These are phyloP conservation scores for Jatropha curcas DNA, from an alignment of 345 rosid species.

Conservation along the genomic window DNA sequence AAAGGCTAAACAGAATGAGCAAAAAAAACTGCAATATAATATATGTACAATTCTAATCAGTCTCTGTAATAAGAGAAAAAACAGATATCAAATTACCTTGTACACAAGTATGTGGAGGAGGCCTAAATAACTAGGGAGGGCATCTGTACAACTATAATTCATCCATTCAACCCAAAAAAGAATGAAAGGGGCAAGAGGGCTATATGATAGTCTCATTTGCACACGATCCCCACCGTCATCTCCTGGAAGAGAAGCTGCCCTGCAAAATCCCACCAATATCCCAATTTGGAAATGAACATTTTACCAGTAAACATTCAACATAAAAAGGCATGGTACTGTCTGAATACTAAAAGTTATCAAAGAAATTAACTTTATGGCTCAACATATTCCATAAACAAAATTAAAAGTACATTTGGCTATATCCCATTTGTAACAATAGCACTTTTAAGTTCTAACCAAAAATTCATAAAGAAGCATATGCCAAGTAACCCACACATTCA, in stretches of 20 bases:
- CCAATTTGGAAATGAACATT: not conserved
- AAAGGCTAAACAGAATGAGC: not conserved
- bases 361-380: not conserved
- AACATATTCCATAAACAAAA: not conserved
- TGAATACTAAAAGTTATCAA: not conserved
- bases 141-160: slow-evolving; percentile 64
- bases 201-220: slow-evolving; percentile 64
- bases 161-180: slow-evolving; percentile 67
- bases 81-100: slow-evolving; percentile 36
- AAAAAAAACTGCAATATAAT: not conserved
- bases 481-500: not conserved
- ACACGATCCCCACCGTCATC: slow-evolving; percentile 45
- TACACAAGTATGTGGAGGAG: slow-evolving; percentile 57
- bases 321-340: not conserved
- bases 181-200: slow-evolving; percentile 57
- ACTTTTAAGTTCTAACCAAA: slow-evolving; percentile 6
- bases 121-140: slow-evolving; percentile 54
- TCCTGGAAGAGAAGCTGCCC: slow-evolving; percentile 62
- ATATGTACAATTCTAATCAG: not conserved
- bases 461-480: not conserved
- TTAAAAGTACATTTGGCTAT: not conserved
- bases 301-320: not conserved
- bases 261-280: slow-evolving; percentile 32
- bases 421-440: not conserved
- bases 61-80: not conserved